Evolutionary conservation across 176 grass and related monocot species (phyloP), one percentile per base, ranked within the genome.

Genomic region (Eremochloa ophiuroides): DNA sequence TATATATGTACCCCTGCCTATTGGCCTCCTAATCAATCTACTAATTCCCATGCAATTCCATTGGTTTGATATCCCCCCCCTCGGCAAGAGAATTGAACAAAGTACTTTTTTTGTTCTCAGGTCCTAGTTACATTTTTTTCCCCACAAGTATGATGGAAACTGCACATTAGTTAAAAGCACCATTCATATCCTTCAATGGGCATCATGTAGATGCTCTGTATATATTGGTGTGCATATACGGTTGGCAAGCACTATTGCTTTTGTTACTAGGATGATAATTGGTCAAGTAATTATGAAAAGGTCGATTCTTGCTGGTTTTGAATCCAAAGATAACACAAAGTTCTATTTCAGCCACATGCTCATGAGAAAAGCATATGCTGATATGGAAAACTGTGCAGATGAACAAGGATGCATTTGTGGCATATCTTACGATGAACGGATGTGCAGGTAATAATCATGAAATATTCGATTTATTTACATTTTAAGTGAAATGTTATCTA

Each of bases 361-460:
- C 10, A 44, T 60, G 60, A 12, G 27, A 46, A 46, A 60, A 80
- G 23, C 33, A 62, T 80, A n/a, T 76, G 62, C 27, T 89, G 63
- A 84, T 46, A 47, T 31, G 59, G 56, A 28, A 66, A 69, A 51
- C 62, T 43, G 59, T 91, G 37, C 91, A 98, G 95, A 88, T 82
- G 77, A 91, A 77, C 39, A 67, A 60, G 95, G 95, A 81, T 98
- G 95, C 84, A 84, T 98, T 72, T 98, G 95, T 48, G 86, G 68
- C 23, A 30, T 93, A 66, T 85, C 78, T 61, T 98, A 94, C 69
- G 84, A 93, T 71, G 80, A 91, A 85, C 74, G 7, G 25, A 88
- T 85, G 62, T 98, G 95, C 95, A 94, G 95, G 95, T 98, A 91
- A 69, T 98, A 91, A 69, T 37, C 60, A 67, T 73, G 41, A n/a